These are phyloP conservation scores for Nitzschia sp. DNA, from an alignment of 108 stramenopile genomes.

Conservation along the genomic window DNA sequence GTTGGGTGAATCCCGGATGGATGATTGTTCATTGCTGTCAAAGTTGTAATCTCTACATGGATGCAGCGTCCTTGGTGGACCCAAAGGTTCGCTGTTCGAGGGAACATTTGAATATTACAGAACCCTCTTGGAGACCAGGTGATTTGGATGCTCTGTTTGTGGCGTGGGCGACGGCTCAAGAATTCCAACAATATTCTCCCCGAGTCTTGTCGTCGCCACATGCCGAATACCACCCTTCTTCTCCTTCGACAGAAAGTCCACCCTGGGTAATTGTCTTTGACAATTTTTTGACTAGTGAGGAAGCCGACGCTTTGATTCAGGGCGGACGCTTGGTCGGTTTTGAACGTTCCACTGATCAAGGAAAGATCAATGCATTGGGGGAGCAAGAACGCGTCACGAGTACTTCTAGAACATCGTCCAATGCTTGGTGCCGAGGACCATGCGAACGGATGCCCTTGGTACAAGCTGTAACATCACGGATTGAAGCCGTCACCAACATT, in stretches of 20 bases:
- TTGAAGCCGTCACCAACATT: constrained; percentile 52
- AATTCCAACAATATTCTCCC: constrained; percentile 35
- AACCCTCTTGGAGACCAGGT: constrained; percentile 61
- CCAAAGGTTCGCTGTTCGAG: constrained; percentile 51
- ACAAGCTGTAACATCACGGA: constrained; percentile 48
- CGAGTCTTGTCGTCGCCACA: constrained; percentile 18
- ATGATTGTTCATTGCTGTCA: constrained; percentile 71
- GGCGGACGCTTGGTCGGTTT: constrained; percentile 33
- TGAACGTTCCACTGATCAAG: constrained; percentile 62
- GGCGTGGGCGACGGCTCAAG: constrained; percentile 45
- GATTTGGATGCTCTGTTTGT: constrained; percentile 62
- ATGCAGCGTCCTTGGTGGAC: constrained; percentile 52
- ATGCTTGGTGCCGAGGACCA: constrained; percentile 41
- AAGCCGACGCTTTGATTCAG: constrained; percentile 53
- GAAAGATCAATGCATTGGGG: constrained; percentile 31
- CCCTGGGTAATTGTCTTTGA: constrained; percentile 84
- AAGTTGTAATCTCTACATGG: constrained; percentile 53
- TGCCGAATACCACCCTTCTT: too few species aligned
- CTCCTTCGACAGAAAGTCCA: too few species aligned
- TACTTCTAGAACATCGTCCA: constrained; percentile 64
- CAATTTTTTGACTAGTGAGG: constrained; percentile 66
- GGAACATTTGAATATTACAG: constrained; percentile 54
- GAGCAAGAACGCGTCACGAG: constrained; percentile 20
- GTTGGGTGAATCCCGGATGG: constrained; percentile 49
- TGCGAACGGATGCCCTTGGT: constrained; percentile 30